phyloP scores from a whole-genome alignment of 2,329 filamentous ascomycete species.

The Fusarium nygamai region DNA sequence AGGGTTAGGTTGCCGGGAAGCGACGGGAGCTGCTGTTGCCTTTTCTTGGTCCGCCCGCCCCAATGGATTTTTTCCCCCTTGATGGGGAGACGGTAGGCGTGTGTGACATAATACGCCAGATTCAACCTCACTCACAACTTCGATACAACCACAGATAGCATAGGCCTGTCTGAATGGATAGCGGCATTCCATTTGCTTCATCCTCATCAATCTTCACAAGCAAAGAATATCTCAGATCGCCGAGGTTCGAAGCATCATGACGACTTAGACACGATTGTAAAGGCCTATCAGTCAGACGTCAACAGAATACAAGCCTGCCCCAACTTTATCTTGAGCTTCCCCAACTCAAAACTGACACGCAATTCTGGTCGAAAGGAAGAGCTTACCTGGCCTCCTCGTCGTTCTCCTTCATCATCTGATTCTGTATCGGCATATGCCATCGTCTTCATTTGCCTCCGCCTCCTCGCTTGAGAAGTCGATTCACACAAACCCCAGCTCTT shows the following conservation, averaged over 20 bases:
- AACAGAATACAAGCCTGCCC: conserved; percentile 32
- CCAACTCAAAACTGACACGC: conserved; percentile 11
- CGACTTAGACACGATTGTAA: neutral
- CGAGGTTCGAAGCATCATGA: conserved; percentile 12
- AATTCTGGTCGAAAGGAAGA: neutral
- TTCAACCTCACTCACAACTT: conserved; percentile 26
- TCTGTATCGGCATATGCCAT: neutral
- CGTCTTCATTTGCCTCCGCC: conserved; percentile 10
- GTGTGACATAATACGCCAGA: conserved; percentile 14
- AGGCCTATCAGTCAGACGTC: conserved; percentile 21
- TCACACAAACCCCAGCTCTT: conserved; percentile 20
- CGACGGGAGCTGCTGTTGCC: conserved; percentile 15
- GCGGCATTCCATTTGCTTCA: neutral
- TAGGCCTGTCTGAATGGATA: neutral
- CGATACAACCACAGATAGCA: neutral
- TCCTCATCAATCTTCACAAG: conserved; percentile 39
- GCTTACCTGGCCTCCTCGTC: neutral
- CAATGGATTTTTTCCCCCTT: conserved; percentile 40
- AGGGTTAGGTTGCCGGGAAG: conserved; percentile 17
- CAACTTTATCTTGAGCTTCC: conserved; percentile 19
- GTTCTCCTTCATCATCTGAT: conserved; percentile 9
- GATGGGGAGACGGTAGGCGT: conserved; percentile 33
- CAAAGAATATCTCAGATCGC: conserved; percentile 10
- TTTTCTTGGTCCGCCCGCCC: conserved; percentile 32
- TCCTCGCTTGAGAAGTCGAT: conserved; percentile 4